Evolutionary conservation across 345 rosid genomes (phyloP).

Genomic region (Murraya paniculata): DNA sequence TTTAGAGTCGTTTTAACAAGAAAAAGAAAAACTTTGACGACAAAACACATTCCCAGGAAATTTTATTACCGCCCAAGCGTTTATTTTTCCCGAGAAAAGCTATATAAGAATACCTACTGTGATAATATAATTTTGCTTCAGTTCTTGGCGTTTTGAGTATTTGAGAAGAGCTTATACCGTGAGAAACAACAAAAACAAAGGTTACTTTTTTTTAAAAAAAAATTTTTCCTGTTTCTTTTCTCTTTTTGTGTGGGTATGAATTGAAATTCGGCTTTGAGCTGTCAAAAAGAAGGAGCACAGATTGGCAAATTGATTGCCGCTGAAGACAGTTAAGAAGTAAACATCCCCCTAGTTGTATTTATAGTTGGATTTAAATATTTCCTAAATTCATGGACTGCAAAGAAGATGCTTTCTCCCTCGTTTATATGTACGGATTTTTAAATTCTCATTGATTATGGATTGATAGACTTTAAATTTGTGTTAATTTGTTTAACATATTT

Average conservation of each 20-base stretch:
- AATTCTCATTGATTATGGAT: too few species aligned
- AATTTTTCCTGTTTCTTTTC: background rate
- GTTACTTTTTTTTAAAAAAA: background rate
- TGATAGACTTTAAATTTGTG: too few species aligned
- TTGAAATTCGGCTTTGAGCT: background rate
- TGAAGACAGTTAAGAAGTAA: background rate
- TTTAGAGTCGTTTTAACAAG: background rate
- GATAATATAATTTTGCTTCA: background rate
- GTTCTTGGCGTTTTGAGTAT: background rate
- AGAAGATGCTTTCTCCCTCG: too few species aligned
- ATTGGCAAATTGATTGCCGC: background rate
- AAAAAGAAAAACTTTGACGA: conserved; percentile 24
- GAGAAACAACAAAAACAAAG: background rate
- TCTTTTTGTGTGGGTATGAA: background rate
- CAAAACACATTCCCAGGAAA: conserved; percentile 22
- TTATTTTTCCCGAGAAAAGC: conserved; percentile 23
- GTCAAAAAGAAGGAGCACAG: background rate
- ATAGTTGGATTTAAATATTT: background rate
- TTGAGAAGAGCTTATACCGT: background rate
- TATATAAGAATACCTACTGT: background rate
- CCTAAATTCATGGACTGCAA: background rate
- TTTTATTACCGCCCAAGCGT: conserved; percentile 3
- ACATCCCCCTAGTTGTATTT: background rate
- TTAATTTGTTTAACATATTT: too few species aligned
- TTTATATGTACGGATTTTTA: too few species aligned